A percentile compares a stretch with the other conserved stretches of the same genome.
Evolutionary conservation across 2,329 filamentous ascomycete species (phyloP).

Genomic region (Hymenoscyphus fructigenus): DNA sequence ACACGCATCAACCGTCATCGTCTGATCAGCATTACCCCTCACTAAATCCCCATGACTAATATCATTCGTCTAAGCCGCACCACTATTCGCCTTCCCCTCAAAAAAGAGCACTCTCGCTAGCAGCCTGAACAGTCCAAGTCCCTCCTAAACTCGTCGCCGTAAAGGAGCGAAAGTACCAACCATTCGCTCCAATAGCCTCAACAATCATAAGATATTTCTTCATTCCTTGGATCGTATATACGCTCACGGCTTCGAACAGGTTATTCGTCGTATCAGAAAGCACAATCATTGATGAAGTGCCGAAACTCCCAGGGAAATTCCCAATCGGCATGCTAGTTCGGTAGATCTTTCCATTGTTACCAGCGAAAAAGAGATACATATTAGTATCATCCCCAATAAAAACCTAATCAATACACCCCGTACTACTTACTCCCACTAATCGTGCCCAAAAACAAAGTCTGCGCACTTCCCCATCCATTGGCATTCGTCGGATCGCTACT

Average conservation of each 20-base stretch:
- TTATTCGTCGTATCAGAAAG: constrained; percentile 54
- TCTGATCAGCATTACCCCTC: constrained; percentile 58
- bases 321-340: constrained; percentile 60
- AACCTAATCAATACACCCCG: constrained; percentile 61
- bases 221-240: constrained; percentile 58
- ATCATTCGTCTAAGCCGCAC: constrained; percentile 64
- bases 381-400: constrained; percentile 59
- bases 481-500: constrained; percentile 55
- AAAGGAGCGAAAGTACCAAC: constrained; percentile 67
- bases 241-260: constrained; percentile 66
- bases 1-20: constrained; percentile 61
- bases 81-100: constrained; percentile 65
- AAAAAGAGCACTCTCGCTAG: constrained; percentile 58
- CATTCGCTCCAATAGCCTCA: constrained; percentile 56
- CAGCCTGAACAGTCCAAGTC: constrained; percentile 57
- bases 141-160: constrained; percentile 57
- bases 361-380: constrained; percentile 69
- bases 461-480: constrained; percentile 54
- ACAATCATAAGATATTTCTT: constrained; percentile 66
- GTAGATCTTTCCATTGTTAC: constrained; percentile 68
- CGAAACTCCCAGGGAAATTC: constrained; percentile 62
- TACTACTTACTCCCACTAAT: constrained; percentile 51
- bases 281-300: constrained; percentile 48
- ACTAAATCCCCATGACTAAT: constrained; percentile 66
- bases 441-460: constrained; percentile 56